These are phyloP conservation scores for Chlamydomonas reinhardtii DNA, from an alignment of 163 green algal species.

Conservation along the genomic window DNA sequence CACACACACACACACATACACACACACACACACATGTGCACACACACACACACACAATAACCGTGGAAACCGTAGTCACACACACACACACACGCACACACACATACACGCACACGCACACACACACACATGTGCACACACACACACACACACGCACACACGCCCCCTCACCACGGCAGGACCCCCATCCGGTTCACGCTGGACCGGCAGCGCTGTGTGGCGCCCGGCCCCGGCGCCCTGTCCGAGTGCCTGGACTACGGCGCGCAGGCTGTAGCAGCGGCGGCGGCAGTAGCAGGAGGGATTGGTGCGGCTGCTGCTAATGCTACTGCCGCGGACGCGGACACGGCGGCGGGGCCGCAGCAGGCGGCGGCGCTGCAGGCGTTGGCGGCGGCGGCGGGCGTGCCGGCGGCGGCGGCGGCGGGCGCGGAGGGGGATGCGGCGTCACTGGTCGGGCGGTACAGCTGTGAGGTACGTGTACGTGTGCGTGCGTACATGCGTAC, in stretches of 20 bases:
- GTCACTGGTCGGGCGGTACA: conserved; percentile 9
- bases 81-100: too few relatives aligned
- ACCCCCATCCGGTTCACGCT: conserved; percentile 54
- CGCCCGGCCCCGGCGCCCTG: conserved; percentile 40
- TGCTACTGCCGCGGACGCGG: too few relatives aligned
- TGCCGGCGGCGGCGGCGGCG: background rate
- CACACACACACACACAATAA: too few relatives aligned
- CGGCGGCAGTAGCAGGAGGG: too few relatives aligned
- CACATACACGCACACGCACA: too few relatives aligned
- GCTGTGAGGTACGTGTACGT: background rate
- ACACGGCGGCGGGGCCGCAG: background rate
- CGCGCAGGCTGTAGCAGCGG: background rate
- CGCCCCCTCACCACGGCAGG: conserved; percentile 2
- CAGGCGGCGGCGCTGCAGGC: background rate
- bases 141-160: too few relatives aligned
- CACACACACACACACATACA: too few relatives aligned
- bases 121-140: too few relatives aligned
- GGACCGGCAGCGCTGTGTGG: conserved; percentile 50
- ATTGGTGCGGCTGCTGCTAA: too few relatives aligned
- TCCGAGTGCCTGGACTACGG: conserved; percentile 57
- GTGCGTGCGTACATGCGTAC: too few relatives aligned
- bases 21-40: too few relatives aligned
- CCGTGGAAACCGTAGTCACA: too few relatives aligned
- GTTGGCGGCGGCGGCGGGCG: background rate
- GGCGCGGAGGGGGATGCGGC: background rate